Evolutionary conservation across 192 early-diverging fungal genomes (phyloP).

Genomic region (Backusella macrospora): DNA sequence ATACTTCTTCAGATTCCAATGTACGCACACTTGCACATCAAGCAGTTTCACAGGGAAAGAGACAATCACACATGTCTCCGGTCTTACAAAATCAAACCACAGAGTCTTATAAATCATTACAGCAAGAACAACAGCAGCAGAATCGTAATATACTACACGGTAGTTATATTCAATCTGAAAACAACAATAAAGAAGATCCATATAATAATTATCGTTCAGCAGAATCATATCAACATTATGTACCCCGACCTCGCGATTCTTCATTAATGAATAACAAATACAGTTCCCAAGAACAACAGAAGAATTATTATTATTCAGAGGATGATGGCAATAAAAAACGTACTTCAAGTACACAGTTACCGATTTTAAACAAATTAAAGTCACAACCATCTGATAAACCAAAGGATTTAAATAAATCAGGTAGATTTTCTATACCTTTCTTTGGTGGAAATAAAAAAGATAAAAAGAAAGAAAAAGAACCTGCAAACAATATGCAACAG

Average conservation of each 20-base stretch:
- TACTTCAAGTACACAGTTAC: background rate
- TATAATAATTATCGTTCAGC: background rate
- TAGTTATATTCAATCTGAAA: slow-evolving; percentile 7
- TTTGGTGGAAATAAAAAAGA: slow-evolving; percentile 17
- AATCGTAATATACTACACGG: background rate
- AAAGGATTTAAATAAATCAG: background rate
- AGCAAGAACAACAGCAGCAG: background rate
- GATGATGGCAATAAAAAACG: slow-evolving; percentile 8
- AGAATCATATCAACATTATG: too few species aligned
- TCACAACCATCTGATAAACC: background rate
- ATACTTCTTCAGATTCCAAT: background rate
- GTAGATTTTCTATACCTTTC: slow-evolving; percentile 8
- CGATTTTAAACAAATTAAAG: background rate
- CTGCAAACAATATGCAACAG: background rate
- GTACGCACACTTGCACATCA: background rate
- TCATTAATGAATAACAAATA: background rate
- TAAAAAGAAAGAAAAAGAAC: slow-evolving; percentile 19
- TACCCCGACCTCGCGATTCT: background rate
- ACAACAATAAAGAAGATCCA: slow-evolving; percentile 6
- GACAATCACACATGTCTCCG: background rate
- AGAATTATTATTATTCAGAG: background rate
- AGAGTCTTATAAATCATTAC: too few species aligned
- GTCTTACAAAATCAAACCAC: background rate
- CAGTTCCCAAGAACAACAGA: background rate
- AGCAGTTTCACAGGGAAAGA: slow-evolving; percentile 22